Conservation (phyloP, 192 early-diverging fungal species). For the Backusella westeae region DNA sequence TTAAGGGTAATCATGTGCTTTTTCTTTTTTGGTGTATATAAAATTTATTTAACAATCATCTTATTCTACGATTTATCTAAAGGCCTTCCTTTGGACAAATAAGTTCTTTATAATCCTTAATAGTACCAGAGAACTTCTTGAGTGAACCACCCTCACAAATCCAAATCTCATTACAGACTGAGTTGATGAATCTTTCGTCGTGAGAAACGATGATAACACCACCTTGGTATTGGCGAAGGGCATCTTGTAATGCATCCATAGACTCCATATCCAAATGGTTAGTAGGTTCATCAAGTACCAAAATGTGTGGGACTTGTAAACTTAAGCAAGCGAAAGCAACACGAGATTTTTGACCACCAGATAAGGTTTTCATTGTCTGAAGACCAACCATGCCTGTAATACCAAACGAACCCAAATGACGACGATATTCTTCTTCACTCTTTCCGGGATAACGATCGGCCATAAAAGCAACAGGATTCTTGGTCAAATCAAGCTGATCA, state of each 20-base stretch:
- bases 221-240: slow-evolving; percentile 86
- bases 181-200: slow-evolving; percentile 94
- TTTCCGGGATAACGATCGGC: slow-evolving; percentile 85
- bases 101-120: slow-evolving; percentile 72
- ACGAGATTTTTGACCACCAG: slow-evolving; percentile 96
- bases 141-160: slow-evolving; percentile 86
- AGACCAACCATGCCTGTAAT: slow-evolving; percentile 95
- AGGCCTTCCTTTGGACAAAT: slow-evolving; percentile 12
- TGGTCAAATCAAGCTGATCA: slow-evolving; percentile 90
- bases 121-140: slow-evolving; percentile 82
- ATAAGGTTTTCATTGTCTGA: slow-evolving; percentile 92
- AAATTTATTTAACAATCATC: neutral
- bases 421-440: slow-evolving; percentile 94
- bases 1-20: neutral
- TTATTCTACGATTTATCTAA: slow-evolving; percentile 3
- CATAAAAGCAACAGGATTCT: slow-evolving; percentile 87
- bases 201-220: slow-evolving; percentile 96
- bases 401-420: slow-evolving; percentile 91
- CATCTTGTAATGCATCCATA: slow-evolving; percentile 90
- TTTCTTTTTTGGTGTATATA: neutral
- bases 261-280: slow-evolving; percentile 90
- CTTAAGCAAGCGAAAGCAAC: slow-evolving; percentile 97
- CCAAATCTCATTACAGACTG: slow-evolving; percentile 89
- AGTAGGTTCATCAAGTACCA: slow-evolving; percentile 95
- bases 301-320: slow-evolving; percentile 84